phyloP scores from a whole-genome alignment of 148 eudicot genomes.

The Vaccinium macrocarpon region DNA sequence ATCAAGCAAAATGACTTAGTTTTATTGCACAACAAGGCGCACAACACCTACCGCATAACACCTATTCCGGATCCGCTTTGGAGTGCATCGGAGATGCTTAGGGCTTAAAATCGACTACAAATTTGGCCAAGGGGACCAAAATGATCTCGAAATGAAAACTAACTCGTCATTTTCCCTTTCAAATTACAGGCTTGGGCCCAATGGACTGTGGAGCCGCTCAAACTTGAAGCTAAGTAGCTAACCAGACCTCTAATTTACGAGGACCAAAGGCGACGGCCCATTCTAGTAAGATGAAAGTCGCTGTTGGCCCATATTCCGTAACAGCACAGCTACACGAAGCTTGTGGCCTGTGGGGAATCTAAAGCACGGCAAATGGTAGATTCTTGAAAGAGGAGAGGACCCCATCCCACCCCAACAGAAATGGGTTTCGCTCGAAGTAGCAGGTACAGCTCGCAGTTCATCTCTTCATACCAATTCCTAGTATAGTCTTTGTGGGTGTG shows the following conservation, averaged over 20 bases:
- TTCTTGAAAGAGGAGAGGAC: slow-evolving; percentile 4
- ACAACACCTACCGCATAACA: too few species aligned
- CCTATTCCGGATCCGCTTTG: too few species aligned
- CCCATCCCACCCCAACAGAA: neutral
- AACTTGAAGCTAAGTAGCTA: too few species aligned
- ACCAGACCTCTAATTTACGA: neutral
- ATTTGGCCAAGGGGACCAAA: too few species aligned
- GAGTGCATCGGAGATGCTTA: too few species aligned
- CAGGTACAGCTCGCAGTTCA: neutral
- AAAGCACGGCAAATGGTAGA: neutral
- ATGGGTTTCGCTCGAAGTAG: slow-evolving; percentile 10
- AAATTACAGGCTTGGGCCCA: too few species aligned
- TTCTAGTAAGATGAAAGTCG: neutral
- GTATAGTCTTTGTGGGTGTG: neutral
- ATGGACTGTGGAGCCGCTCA: too few species aligned
- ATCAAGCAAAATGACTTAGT: too few species aligned
- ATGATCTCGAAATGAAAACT: too few species aligned
- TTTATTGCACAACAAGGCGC: too few species aligned
- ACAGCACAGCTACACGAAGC: neutral
- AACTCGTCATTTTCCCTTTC: too few species aligned
- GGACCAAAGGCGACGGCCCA: neutral
- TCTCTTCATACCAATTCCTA: neutral
- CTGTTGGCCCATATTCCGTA: neutral
- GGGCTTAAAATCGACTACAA: too few species aligned
- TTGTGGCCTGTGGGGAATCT: slow-evolving; percentile 10